These are phyloP conservation scores for Tuber umbilicatum DNA, from an alignment of 495 filamentous ascomycete genomes.

Conservation along the genomic window DNA sequence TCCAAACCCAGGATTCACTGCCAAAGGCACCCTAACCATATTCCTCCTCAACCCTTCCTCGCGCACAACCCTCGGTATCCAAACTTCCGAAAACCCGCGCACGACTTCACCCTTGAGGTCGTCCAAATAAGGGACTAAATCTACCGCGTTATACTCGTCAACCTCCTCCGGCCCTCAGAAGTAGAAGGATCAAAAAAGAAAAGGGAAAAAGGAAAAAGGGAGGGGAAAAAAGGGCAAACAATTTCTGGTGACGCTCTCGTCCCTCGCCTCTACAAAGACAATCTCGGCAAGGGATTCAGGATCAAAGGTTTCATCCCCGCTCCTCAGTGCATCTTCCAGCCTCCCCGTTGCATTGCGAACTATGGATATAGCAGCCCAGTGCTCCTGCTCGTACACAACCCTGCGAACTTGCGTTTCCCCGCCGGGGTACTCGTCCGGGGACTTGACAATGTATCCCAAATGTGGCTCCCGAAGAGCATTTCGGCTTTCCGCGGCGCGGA, in stretches of 20 bases:
- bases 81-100: constrained; percentile 1
- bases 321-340: constrained; percentile 52
- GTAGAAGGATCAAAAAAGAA: background rate
- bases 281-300: constrained; percentile 57
- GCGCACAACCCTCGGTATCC: background rate
- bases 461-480: constrained; percentile 38
- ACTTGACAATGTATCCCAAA: constrained; percentile 50
- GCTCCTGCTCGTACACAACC: constrained; percentile 56
- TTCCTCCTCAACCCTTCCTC: constrained; percentile 26
- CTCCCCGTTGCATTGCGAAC: constrained; percentile 60
- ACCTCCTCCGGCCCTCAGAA: background rate
- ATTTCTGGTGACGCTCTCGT: constrained; percentile 48
- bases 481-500: constrained; percentile 44
- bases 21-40: constrained; percentile 51
- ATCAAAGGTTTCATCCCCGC: constrained; percentile 57
- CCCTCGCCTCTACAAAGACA: constrained; percentile 54
- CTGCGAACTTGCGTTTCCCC: constrained; percentile 56
- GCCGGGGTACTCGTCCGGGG: constrained; percentile 52
- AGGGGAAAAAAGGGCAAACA: background rate
- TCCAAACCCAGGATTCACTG: constrained; percentile 58
- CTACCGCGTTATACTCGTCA: background rate
- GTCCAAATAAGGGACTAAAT: background rate
- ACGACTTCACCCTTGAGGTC: background rate
- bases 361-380: constrained; percentile 60
- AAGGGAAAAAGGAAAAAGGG: background rate